phyloP scores from a whole-genome alignment of 495 filamentous ascomycete genomes.

The Penicillium verhagenii region DNA sequence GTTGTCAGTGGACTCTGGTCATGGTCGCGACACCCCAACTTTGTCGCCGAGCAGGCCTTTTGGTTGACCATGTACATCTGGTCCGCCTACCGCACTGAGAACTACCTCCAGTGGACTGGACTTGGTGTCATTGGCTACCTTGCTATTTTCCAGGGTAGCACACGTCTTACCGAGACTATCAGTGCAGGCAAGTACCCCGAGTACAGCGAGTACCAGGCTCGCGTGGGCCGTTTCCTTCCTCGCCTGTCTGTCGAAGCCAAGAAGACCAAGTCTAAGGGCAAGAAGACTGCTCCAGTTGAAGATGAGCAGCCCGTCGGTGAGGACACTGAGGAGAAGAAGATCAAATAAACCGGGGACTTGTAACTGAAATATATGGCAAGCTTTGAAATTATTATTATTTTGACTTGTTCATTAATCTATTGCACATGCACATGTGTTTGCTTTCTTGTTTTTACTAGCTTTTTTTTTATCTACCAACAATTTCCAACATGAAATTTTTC shows the following conservation, averaged over 20 bases:
- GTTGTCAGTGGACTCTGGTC: slow-evolving; percentile 82
- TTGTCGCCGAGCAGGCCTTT: slow-evolving; percentile 85
- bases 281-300: slow-evolving; percentile 15
- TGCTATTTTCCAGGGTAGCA: slow-evolving; percentile 83
- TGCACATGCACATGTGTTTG: not conserved
- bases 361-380: slow-evolving; percentile 10
- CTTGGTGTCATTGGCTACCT: slow-evolving; percentile 69
- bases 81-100: slow-evolving; percentile 70
- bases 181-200: slow-evolving; percentile 81
- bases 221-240: slow-evolving; percentile 81
- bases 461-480: not conserved
- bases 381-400: slow-evolving; percentile 1
- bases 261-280: slow-evolving; percentile 26
- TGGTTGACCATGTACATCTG: slow-evolving; percentile 88
- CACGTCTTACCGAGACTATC: slow-evolving; percentile 80
- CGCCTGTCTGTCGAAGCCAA: slow-evolving; percentile 48
- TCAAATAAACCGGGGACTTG: slow-evolving; percentile 10
- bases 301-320: slow-evolving; percentile 8
- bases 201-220: slow-evolving; percentile 79
- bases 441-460: not conserved
- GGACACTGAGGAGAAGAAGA: slow-evolving; percentile 23
- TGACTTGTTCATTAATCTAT: not conserved
- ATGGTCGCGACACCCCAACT: slow-evolving; percentile 89
- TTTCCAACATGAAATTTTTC: not conserved
- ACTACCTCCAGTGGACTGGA: slow-evolving; percentile 73